These are phyloP conservation scores for Lathyrus sativus DNA, from an alignment of 306 rosid species.

Conservation along the genomic window DNA sequence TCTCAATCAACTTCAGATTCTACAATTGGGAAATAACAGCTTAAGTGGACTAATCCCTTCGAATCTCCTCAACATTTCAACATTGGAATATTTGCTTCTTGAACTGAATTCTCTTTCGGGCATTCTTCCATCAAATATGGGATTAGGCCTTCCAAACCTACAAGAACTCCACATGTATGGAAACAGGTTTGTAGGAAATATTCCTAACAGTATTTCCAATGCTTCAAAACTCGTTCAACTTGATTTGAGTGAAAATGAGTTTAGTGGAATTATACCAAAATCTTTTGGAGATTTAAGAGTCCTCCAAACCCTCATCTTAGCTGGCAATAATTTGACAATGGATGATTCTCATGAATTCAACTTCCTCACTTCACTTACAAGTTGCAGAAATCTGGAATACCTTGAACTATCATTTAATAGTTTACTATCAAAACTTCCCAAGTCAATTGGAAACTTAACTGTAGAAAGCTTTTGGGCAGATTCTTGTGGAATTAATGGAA, in stretches of 20 bases:
- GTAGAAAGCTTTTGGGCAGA: background rate
- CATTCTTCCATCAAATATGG: slow-evolving; percentile 29
- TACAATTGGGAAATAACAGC: background rate
- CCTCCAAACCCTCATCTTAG: background rate
- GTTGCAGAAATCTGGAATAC: too few relatives aligned
- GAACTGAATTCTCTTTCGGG: slow-evolving; percentile 7
- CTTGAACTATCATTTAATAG: too few relatives aligned
- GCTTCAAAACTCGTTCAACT: slow-evolving; percentile 25
- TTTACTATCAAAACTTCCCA: slow-evolving; percentile 15
- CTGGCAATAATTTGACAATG: slow-evolving; percentile 3
- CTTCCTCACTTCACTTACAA: slow-evolving; percentile 17
- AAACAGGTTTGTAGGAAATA: slow-evolving; percentile 28
- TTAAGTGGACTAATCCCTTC: slow-evolving; percentile 35
- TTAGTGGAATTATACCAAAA: slow-evolving; percentile 27
- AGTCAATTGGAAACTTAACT: background rate
- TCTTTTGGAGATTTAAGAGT: slow-evolving; percentile 14
- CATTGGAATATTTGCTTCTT: background rate
- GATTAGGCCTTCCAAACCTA: slow-evolving; percentile 28
- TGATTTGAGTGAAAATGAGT: background rate
- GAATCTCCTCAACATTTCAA: slow-evolving; percentile 39
- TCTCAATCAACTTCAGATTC: slow-evolving; percentile 13
- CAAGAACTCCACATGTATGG: background rate
- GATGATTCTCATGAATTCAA: slow-evolving; percentile 11
- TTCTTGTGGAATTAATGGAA: slow-evolving; percentile 7
- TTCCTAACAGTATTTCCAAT: slow-evolving; percentile 37